Conservation (phyloP, 2,329 filamentous ascomycete species). For the Trichoderma sp. region DNA sequence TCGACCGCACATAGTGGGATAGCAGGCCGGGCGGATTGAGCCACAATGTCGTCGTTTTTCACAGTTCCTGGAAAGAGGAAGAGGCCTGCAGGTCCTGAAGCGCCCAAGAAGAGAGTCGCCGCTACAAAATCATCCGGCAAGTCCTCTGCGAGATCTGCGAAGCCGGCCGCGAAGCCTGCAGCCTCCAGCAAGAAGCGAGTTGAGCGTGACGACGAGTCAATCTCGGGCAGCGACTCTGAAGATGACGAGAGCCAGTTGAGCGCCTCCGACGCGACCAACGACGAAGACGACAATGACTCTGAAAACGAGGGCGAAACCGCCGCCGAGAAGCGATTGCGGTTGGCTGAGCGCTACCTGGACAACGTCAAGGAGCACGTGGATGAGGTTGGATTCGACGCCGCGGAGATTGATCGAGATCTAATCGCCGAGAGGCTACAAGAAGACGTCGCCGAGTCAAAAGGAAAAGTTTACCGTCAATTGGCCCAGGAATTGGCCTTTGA, state of each 20-base stretch:
- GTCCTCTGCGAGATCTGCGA: conserved; percentile 33
- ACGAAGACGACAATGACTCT: conserved; percentile 48
- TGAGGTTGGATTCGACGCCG: conserved; percentile 83
- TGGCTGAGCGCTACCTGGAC: conserved; percentile 90
- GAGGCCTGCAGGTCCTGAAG: conserved; percentile 55
- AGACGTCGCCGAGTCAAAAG: conserved; percentile 89
- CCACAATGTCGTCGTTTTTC: conserved; percentile 90
- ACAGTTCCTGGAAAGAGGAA: conserved; percentile 91
- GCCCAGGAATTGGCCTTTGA: conserved; percentile 70
- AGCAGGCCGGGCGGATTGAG: conserved; percentile 21
- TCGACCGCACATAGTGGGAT: conserved; percentile 30
- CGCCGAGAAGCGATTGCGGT: conserved; percentile 77
- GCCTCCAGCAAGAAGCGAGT: conserved; percentile 48
- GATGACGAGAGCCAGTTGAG: conserved; percentile 53
- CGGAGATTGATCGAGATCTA: conserved; percentile 86
- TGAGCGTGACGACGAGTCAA: conserved; percentile 71
- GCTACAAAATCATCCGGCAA: conserved; percentile 45
- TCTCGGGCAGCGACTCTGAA: conserved; percentile 78
- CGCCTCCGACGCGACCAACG: conserved; percentile 45
- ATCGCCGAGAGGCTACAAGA: conserved; percentile 88
- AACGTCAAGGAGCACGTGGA: conserved; percentile 83
- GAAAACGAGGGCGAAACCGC: conserved; percentile 84
- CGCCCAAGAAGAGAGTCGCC: conserved; percentile 59
- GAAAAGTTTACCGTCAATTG: conserved; percentile 80
- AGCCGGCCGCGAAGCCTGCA: conserved; percentile 36